A percentile compares a stretch with the other conserved stretches of the same genome.
phyloP scores from a whole-genome alignment of 2,329 filamentous ascomycete species.

The Bipolaris oryzae region DNA sequence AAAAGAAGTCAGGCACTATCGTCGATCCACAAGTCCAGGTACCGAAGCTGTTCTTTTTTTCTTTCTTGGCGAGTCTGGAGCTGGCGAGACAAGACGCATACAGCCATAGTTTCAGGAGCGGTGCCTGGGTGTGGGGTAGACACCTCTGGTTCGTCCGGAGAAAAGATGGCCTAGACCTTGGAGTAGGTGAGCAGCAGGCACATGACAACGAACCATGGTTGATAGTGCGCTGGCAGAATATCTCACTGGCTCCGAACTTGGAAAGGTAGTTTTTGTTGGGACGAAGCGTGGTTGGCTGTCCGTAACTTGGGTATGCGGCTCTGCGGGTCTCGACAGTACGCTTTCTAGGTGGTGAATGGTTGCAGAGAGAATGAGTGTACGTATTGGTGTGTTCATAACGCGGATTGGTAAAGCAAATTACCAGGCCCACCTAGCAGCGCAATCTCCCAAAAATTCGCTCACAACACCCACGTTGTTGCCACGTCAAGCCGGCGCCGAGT shows the following conservation, averaged over 20 bases:
- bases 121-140: slow-evolving; percentile 16
- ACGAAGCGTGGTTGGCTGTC: slow-evolving; percentile 12
- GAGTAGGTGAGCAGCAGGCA: slow-evolving; percentile 11
- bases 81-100: slow-evolving; percentile 8
- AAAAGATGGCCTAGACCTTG: slow-evolving; percentile 14
- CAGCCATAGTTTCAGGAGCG: slow-evolving; percentile 18
- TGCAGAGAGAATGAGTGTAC: not conserved
- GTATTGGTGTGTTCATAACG: not conserved
- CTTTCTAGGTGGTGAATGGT: slow-evolving; percentile 1
- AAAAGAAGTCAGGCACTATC: not conserved
- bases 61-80: slow-evolving; percentile 15
- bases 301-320: slow-evolving; percentile 13
- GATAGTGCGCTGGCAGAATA: slow-evolving; percentile 1
- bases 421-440: slow-evolving; percentile 12
- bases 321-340: slow-evolving; percentile 15
- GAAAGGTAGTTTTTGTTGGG: slow-evolving; percentile 19
- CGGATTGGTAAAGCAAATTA: slow-evolving; percentile 9
- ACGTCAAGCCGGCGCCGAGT: slow-evolving; percentile 12
- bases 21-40: not conserved
- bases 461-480: slow-evolving; percentile 3
- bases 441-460: slow-evolving; percentile 13
- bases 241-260: slow-evolving; percentile 14
- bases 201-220: slow-evolving; percentile 16
- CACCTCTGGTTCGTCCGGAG: slow-evolving; percentile 23
- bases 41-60: slow-evolving; percentile 1